Conservation (phyloP, 108 stramenopile species). For the Conticribra guillardii region DNA sequence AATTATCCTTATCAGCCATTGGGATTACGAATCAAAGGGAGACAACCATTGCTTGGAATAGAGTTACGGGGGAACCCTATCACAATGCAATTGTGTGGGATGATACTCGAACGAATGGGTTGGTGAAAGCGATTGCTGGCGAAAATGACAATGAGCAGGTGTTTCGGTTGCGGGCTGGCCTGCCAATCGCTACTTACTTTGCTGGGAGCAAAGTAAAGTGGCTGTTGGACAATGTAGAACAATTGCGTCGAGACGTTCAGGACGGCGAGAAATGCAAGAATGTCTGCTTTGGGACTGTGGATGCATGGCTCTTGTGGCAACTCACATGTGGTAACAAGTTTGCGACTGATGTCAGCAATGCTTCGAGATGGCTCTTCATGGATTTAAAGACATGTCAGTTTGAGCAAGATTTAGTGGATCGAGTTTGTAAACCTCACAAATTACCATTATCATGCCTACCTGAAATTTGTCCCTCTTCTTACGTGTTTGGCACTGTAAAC, state of each 20-base stretch:
- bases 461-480: not conserved
- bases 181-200: constrained; percentile 96
- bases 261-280: constrained; percentile 47
- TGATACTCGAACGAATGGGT: constrained; percentile 84
- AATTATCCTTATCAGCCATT: constrained; percentile 45
- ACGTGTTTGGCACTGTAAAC: not conserved
- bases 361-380: constrained; percentile 94
- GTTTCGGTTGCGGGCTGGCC: constrained; percentile 87
- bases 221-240: constrained; percentile 91
- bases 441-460: constrained; percentile 12
- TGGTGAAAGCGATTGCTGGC: constrained; percentile 75
- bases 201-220: constrained; percentile 95
- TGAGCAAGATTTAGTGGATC: constrained; percentile 78
- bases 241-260: constrained; percentile 61
- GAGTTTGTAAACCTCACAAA: constrained; percentile 48
- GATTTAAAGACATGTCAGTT: constrained; percentile 84
- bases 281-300: constrained; percentile 95
- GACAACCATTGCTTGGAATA: constrained; percentile 96
- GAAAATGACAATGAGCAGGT: constrained; percentile 42
- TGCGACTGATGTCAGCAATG: constrained; percentile 95
- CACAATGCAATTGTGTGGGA: constrained; percentile 99
- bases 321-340: constrained; percentile 83
- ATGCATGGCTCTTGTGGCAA: constrained; percentile 94
- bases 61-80: constrained; percentile 87
- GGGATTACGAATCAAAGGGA: constrained; percentile 99